phyloP scores from a whole-genome alignment of 2,329 filamentous ascomycete genomes.

The Neopestalotiopsis rosae region DNA sequence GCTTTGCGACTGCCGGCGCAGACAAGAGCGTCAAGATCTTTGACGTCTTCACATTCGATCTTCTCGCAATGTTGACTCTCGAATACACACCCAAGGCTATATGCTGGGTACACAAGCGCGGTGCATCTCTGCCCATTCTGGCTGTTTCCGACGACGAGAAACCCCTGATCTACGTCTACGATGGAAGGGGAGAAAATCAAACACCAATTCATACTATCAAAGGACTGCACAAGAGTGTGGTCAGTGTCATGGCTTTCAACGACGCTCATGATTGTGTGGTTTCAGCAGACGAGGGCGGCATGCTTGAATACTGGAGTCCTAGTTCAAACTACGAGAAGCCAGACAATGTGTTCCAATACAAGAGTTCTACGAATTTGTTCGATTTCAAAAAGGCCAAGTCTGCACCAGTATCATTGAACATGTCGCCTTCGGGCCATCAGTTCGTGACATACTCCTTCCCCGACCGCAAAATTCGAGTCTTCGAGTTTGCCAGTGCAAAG shows the following conservation, averaged over 20 bases:
- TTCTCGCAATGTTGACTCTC: constrained; percentile 81
- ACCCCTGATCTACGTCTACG: constrained; percentile 80
- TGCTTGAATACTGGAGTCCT: constrained; percentile 97
- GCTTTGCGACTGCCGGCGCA: constrained; percentile 85
- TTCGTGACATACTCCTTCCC: constrained; percentile 92
- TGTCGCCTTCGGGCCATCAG: constrained; percentile 85
- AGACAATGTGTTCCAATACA: constrained; percentile 87
- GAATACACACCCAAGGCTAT: constrained; percentile 77
- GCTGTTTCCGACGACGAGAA: constrained; percentile 80
- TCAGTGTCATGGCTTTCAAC: constrained; percentile 89
- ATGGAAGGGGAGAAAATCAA: constrained; percentile 83
- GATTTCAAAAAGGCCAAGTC: constrained; percentile 97
- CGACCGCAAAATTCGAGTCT: constrained; percentile 89
- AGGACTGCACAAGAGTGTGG: constrained; percentile 79
- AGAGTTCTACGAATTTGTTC: constrained; percentile 92
- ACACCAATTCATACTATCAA: constrained; percentile 78
- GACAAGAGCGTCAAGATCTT: constrained; percentile 84
- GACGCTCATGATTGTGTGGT: constrained; percentile 87
- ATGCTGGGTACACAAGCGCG: constrained; percentile 90
- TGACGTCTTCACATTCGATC: constrained; percentile 84
- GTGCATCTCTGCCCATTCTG: constrained; percentile 84
- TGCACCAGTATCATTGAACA: constrained; percentile 77
- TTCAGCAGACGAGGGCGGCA: constrained; percentile 86
- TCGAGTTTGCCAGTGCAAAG: constrained; percentile 89
- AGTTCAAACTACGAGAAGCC: constrained; percentile 86